Conservation (phyloP, 306 rosid genomes). For the Trifolium pratense region DNA sequence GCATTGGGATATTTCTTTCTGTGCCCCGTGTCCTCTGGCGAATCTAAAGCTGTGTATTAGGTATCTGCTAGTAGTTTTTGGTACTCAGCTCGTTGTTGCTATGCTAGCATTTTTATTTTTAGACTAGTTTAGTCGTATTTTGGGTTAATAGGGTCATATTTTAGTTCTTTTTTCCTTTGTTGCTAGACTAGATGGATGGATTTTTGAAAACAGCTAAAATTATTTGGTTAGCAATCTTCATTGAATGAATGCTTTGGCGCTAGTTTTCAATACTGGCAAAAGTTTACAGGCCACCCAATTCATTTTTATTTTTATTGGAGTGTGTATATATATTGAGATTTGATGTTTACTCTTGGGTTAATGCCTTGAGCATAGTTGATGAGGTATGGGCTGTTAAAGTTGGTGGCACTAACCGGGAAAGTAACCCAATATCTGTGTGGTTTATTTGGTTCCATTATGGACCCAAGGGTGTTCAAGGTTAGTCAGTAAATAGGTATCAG, state of each 20-base stretch:
- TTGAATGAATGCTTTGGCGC: slow-evolving; percentile 40
- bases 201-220: slow-evolving; percentile 46
- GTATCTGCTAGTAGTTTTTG: slow-evolving; percentile 45
- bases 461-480: background rate
- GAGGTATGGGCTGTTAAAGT: background rate
- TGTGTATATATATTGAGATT: slow-evolving; percentile 20
- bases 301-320: background rate
- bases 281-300: background rate
- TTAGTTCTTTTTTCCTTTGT: slow-evolving; percentile 31
- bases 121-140: slow-evolving; percentile 52
- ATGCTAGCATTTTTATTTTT: slow-evolving; percentile 54
- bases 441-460: background rate
- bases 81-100: slow-evolving; percentile 48
- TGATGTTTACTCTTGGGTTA: slow-evolving; percentile 11
- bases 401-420: background rate
- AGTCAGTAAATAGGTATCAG: background rate
- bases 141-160: slow-evolving; percentile 36
- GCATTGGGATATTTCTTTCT: slow-evolving; percentile 37
- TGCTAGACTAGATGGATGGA: slow-evolving; percentile 56
- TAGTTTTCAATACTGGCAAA: slow-evolving; percentile 11
- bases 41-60: slow-evolving; percentile 44
- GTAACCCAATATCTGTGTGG: background rate
- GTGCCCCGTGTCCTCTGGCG: slow-evolving; percentile 38
- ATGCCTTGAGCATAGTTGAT: slow-evolving; percentile 12
- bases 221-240: slow-evolving; percentile 47